These are phyloP conservation scores for Chrysosporium keratinophilum DNA, from an alignment of 2,329 filamentous ascomycete species.

Conservation along the genomic window DNA sequence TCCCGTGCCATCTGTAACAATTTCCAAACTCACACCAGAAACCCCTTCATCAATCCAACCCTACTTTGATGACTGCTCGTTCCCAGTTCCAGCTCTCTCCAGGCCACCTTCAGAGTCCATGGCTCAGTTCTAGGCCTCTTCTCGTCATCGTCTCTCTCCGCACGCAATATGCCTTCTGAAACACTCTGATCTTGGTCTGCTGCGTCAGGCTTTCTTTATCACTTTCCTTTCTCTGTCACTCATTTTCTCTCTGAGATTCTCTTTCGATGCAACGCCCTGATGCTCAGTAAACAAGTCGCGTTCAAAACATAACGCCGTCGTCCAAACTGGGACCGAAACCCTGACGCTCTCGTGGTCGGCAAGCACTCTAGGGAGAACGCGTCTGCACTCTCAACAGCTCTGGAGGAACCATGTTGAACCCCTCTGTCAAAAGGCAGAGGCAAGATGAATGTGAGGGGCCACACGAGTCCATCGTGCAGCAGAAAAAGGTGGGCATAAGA, in stretches of 20 bases:
- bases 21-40: background rate
- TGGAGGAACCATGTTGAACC: conserved; percentile 4
- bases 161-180: conserved; percentile 1
- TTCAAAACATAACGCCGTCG: background rate
- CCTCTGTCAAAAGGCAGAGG: background rate
- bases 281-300: background rate
- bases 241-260: background rate
- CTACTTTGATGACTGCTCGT: too few species aligned
- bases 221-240: background rate
- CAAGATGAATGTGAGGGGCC: background rate
- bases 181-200: background rate
- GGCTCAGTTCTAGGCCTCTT: background rate
- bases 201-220: conserved; percentile 1
- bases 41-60: background rate
- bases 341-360: background rate
- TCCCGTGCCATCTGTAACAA: background rate
- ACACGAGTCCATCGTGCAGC: background rate
- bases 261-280: background rate
- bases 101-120: too few species aligned
- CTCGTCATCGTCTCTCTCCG: background rate
- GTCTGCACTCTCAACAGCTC: background rate
- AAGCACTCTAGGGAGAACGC: background rate
- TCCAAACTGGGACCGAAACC: background rate
- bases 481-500: conserved; percentile 6
- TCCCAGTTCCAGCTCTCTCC: too few species aligned